Conservation (phyloP, 2,329 filamentous ascomycete species). For the Colletotrichum salicis region DNA sequence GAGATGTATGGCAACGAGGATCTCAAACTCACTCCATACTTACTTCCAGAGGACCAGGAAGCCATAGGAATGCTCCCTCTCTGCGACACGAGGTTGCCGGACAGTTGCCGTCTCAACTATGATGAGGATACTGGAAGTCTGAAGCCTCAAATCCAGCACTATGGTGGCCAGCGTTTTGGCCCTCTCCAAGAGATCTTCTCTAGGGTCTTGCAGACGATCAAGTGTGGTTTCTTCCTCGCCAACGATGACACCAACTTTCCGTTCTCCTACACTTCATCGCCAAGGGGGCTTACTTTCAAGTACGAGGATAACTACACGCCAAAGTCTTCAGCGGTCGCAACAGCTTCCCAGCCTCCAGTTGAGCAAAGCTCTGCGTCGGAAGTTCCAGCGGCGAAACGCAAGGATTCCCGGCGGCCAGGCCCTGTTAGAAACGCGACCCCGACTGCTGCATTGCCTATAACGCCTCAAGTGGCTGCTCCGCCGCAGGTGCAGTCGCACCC, state of each 20-base stretch:
- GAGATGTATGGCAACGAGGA: slow-evolving; percentile 54
- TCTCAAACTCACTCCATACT: slow-evolving; percentile 56
- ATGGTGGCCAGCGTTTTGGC: slow-evolving; percentile 13
- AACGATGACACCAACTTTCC: slow-evolving; percentile 44
- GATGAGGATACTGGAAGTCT: slow-evolving; percentile 44
- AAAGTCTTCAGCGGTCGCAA: not conserved
- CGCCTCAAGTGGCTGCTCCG: not conserved
- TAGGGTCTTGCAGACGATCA: slow-evolving; percentile 60
- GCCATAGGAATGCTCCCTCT: slow-evolving; percentile 57
- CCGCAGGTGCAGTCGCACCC: slow-evolving; percentile 11
- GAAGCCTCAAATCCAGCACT: slow-evolving; percentile 55
- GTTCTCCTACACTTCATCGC: slow-evolving; percentile 22
- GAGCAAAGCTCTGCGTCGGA: not conserved
- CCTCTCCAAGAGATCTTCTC: slow-evolving; percentile 44
- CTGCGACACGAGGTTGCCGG: slow-evolving; percentile 49
- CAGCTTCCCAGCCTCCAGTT: not conserved
- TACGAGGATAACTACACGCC: slow-evolving; percentile 26
- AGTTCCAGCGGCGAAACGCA: not conserved
- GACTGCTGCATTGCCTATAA: not conserved
- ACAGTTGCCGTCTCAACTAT: slow-evolving; percentile 52
- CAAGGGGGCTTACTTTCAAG: slow-evolving; percentile 25
- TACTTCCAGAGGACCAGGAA: slow-evolving; percentile 63
- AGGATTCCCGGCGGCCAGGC: not conserved
- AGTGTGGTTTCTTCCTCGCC: slow-evolving; percentile 59
- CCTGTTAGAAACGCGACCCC: not conserved